Conservation (phyloP, 345 rosid genomes). For the Pugionium cornutum region DNA sequence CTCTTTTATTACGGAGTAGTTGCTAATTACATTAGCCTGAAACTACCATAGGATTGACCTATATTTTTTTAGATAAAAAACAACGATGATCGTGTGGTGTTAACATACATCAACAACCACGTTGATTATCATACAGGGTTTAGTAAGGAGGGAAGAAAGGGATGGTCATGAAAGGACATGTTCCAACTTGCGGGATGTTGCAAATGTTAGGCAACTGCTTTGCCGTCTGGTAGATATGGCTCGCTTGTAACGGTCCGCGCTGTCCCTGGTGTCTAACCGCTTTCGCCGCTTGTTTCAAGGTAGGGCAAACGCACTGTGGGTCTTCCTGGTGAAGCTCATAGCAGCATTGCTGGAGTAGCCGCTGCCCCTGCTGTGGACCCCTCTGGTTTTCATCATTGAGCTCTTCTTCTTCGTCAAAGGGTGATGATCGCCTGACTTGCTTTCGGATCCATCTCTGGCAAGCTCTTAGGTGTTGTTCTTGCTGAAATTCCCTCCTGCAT, state of each 20-base stretch:
- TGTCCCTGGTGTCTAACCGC: conserved; percentile 5
- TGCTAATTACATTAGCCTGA: too few species aligned
- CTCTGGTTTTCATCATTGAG: neutral
- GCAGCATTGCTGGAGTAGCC: conserved; percentile 13
- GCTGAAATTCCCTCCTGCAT: conserved; percentile 16
- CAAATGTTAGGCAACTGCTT: conserved; percentile 22
- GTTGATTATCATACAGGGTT: too few species aligned
- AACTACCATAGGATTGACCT: too few species aligned
- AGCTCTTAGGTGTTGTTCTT: neutral
- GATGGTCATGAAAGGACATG: conserved; percentile 16
- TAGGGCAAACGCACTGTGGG: conserved; percentile 17
- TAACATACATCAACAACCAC: conserved; percentile 19
- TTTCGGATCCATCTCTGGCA: neutral
- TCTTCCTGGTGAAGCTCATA: conserved; percentile 16
- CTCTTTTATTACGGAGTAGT: neutral
- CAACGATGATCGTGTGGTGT: conserved; percentile 1
- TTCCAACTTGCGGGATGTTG: conserved; percentile 14
- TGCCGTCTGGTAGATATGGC: neutral
- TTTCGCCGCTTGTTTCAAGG: neutral
- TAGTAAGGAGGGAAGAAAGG: conserved; percentile 17
- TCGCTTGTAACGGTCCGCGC: neutral
- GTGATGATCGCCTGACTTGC: neutral
- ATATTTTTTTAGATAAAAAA: too few species aligned
- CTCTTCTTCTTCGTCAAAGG: too few species aligned
- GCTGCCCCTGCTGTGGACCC: neutral